These are phyloP conservation scores for Penicillium griseofulvum DNA, from an alignment of 2,329 filamentous ascomycete species.

Conservation along the genomic window DNA sequence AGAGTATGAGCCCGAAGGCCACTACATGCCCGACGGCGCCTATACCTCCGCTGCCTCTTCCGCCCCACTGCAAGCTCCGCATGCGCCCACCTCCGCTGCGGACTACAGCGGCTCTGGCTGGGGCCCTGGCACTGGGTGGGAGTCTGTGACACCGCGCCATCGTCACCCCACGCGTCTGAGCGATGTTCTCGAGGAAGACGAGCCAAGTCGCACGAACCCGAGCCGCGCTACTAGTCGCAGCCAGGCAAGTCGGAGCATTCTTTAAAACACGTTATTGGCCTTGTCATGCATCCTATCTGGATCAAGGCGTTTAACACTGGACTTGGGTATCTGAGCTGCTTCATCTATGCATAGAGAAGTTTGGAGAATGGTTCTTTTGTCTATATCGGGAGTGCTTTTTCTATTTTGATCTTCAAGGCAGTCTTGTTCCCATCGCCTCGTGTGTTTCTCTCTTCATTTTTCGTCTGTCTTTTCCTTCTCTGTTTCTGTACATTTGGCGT, in stretches of 20 bases:
- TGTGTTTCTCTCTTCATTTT: neutral
- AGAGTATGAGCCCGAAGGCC: constrained; percentile 55
- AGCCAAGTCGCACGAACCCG: constrained; percentile 64
- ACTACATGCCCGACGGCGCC: constrained; percentile 35
- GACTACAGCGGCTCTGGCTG: constrained; percentile 69
- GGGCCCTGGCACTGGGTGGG: constrained; percentile 68
- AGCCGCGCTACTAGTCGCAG: constrained; percentile 60
- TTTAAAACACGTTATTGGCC: neutral
- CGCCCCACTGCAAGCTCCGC: constrained; percentile 26
- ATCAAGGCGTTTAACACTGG: neutral
- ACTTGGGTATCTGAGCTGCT: neutral
- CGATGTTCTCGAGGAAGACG: constrained; percentile 84
- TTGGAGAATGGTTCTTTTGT: neutral
- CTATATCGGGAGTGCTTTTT: neutral
- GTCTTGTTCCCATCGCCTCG: neutral
- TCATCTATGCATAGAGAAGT: neutral
- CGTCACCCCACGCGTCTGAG: constrained; percentile 86
- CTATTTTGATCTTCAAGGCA: neutral
- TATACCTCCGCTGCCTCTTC: constrained; percentile 28
- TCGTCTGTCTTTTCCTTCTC: neutral
- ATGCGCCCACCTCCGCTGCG: constrained; percentile 38
- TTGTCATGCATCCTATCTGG: neutral
- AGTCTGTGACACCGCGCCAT: constrained; percentile 67
- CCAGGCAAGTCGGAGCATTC: constrained; percentile 8
- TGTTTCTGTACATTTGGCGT: constrained; percentile 1